Conservation (phyloP, 2,329 filamentous ascomycete species). For the Fusarium globosum region DNA sequence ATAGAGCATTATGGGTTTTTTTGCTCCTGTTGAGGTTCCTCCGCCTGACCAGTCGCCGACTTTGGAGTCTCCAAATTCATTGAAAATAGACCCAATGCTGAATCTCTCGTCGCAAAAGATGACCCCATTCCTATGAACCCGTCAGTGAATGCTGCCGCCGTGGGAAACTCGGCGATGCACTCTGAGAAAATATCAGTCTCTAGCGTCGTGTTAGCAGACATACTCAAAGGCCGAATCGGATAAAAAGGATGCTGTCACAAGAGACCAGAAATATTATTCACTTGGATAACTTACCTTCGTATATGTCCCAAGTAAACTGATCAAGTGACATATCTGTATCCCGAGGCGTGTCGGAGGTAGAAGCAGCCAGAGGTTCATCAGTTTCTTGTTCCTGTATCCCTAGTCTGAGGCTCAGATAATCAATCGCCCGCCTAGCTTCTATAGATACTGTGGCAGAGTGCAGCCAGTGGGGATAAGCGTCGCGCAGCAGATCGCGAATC, state of each 20-base stretch:
- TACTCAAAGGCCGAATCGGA: fast-evolving
- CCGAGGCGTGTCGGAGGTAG: not conserved
- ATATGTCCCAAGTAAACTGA: not conserved
- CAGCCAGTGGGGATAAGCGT: not conserved
- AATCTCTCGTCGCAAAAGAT: fast-evolving
- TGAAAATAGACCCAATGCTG: not conserved
- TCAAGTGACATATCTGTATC: not conserved
- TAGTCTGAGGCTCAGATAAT: not conserved
- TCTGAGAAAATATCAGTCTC: not conserved
- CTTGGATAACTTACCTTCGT: not conserved
- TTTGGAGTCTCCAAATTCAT: not conserved
- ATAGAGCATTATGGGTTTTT: no score
- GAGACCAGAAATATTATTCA: not conserved
- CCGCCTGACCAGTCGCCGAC: not conserved
- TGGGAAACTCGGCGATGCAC: fast-evolving
- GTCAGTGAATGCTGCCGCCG: not conserved
- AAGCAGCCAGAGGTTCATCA: not conserved
- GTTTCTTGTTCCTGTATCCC: not conserved
- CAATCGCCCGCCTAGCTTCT: not conserved
- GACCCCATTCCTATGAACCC: fast-evolving
- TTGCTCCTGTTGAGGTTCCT: not conserved
- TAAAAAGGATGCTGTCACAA: not conserved
- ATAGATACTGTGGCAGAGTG: not conserved
- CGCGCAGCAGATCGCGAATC: not conserved
- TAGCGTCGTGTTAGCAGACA: not conserved